Conservation (phyloP, 331 rosid genomes). For the Rhamnella rubrinervis region DNA sequence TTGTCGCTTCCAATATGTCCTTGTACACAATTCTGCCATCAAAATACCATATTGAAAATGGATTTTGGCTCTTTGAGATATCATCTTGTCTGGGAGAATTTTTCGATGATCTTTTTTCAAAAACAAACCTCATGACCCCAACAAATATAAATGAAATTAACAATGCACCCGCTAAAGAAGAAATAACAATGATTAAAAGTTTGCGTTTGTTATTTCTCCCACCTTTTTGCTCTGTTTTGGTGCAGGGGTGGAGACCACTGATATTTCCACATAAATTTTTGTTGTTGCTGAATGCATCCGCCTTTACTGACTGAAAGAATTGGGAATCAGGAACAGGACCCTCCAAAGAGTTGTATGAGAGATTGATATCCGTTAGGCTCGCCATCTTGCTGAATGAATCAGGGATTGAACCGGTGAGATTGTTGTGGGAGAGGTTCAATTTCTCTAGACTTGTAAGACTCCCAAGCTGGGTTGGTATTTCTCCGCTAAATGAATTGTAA, state of each 20-base stretch:
- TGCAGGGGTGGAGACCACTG: slow-evolving; percentile 36
- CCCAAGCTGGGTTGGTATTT: slow-evolving; percentile 39
- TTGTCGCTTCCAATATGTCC: slow-evolving; percentile 33
- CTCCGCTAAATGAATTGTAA: slow-evolving; percentile 45
- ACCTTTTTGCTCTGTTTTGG: not conserved
- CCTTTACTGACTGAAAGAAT: slow-evolving; percentile 34
- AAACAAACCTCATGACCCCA: not conserved
- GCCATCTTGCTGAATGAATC: slow-evolving; percentile 25
- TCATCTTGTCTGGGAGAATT: not conserved
- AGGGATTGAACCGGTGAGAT: slow-evolving; percentile 52
- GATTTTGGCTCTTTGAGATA: slow-evolving; percentile 5
- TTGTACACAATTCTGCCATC: slow-evolving; percentile 41
- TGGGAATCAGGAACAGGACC: slow-evolving; percentile 43
- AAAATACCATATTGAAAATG: slow-evolving; percentile 50
- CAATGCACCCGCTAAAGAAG: slow-evolving; percentile 36
- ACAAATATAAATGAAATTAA: slow-evolving; percentile 2
- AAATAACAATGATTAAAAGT: slow-evolving; percentile 26
- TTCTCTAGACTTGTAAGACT: slow-evolving; percentile 35
- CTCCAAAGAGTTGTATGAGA: slow-evolving; percentile 53
- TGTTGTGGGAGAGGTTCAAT: slow-evolving; percentile 53
- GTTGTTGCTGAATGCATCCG: slow-evolving; percentile 42
- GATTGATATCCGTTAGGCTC: slow-evolving; percentile 42
- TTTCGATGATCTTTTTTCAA: slow-evolving; percentile 21
- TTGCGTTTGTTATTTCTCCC: slow-evolving; percentile 19
- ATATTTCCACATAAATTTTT: slow-evolving; percentile 41